Evolutionary conservation across 108 stramenopile genomes (phyloP).

Genomic region (Cylindrotheca fusiformis): DNA sequence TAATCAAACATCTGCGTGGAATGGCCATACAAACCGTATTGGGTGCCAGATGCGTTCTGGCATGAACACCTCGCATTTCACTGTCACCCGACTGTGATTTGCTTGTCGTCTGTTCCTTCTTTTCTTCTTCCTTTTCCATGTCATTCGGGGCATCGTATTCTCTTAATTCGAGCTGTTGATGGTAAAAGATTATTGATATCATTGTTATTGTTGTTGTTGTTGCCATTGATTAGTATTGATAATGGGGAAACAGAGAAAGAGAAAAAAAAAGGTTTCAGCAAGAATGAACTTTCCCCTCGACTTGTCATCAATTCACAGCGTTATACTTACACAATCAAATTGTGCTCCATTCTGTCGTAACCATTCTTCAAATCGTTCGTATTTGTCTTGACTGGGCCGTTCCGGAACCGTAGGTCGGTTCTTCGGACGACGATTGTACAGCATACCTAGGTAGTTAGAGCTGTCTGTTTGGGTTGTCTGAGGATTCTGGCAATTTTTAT

Average conservation of each 20-base stretch:
- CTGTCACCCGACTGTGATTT: conserved; percentile 42
- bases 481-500: no score
- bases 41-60: conserved; percentile 68
- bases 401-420: neutral
- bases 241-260: neutral
- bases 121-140: conserved; percentile 51
- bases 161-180: conserved; percentile 53
- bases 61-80: conserved; percentile 98
- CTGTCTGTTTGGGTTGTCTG: no score
- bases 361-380: conserved; percentile 79
- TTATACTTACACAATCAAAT: conserved; percentile 59
- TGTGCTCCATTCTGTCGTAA: conserved; percentile 76
- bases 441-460: no score
- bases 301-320: no score
- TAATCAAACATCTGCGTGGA: conserved; percentile 93
- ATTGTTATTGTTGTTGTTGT: conserved; percentile 1
- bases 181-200: no score
- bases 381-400: conserved; percentile 52
- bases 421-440: neutral
- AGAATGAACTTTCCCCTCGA: no score
- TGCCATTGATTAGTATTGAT: no score
- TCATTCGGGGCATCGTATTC: conserved; percentile 41
- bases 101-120: conserved; percentile 43
- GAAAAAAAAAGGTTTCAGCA: no score
- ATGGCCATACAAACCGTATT: conserved; percentile 85